Evolutionary conservation across 345 rosid genomes (phyloP), one percentile per base, ranked within the genome.

Genomic region (Lumnitzera littorea): DNA sequence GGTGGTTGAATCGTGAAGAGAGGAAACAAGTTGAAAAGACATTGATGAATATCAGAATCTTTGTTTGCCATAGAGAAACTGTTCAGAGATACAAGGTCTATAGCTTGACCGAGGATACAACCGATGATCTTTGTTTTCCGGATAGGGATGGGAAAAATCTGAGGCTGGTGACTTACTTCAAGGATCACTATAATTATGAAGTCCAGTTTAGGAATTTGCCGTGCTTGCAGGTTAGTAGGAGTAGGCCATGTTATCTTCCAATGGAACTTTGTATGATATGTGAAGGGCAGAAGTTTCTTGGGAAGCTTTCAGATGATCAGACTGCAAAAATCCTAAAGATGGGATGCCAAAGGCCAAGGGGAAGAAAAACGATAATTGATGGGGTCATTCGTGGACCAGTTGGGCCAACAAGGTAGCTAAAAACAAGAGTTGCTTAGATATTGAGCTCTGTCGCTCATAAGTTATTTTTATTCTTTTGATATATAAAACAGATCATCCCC

Each of bases 241-340:
- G 88, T 46, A 92, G 83, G 57, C 94, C 96, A 16, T 92, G 96
- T 74, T 92, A 92, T 78, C 91, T 92, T 71, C 96, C 98, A 14
- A 89, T 89, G 96, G 98, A 92, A 62, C 88, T 92, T 16, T 92
- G 98, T 62, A 79, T 89, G 76, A 89, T 92, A 43, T 87, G 98
- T 64, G 98, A 92, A 78, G 98, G 98, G 31, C 98, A 92, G 78
- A 92, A 89, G 68, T 92, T 92, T 81, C 96, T 92, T 6, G 98
- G 98, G 27, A 92, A 89, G 75, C 91, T 92, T 46, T 85, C 98
- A 0, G 98, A 92, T 80, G 98, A 87, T 71, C 98, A 92, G 74
- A 87, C 98, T 20, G 84, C 87, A 17, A 85, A 84, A 66, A 92
- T 92, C 46, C 94, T 92, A 58, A 85, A 78, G 74, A 87, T 89